Conservation (phyloP, 768 basidiomycete species). For the Leccinum longicurvipes region DNA sequence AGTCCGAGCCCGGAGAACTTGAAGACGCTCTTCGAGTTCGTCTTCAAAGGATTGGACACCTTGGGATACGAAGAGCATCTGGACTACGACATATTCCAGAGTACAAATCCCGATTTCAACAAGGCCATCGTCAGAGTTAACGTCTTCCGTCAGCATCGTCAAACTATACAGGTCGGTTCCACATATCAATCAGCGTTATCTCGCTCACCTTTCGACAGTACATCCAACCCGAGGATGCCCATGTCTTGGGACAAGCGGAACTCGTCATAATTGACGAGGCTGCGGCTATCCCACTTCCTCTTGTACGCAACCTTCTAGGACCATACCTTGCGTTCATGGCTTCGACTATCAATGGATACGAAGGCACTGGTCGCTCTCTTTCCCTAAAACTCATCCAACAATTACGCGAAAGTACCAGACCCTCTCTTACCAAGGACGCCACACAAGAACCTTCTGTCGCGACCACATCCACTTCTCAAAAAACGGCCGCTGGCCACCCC, state of each 20-base stretch:
- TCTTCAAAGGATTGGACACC: constrained; percentile 94
- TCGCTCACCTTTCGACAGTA: constrained; percentile 53
- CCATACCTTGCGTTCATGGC: constrained; percentile 98
- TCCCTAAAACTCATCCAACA: constrained; percentile 98
- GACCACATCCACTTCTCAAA: constrained; percentile 48
- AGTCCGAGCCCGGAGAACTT: constrained; percentile 97
- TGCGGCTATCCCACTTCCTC: constrained; percentile 94
- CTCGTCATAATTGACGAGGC: constrained; percentile 98
- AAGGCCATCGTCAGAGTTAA: constrained; percentile 96
- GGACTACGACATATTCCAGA: constrained; percentile 95
- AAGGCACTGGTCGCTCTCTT: constrained; percentile 97
- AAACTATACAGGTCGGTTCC: constrained; percentile 87
- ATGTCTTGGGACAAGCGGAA: constrained; percentile 96
- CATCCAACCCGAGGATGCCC: constrained; percentile 96
- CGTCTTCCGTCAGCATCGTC: constrained; percentile 87
- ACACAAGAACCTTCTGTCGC: constrained; percentile 37
- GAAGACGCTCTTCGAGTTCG: constrained; percentile 96
- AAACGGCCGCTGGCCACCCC: constrained; percentile 44
- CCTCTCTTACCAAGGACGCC: constrained; percentile 66
- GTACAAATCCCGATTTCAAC: constrained; percentile 91
- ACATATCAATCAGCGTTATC: background rate
- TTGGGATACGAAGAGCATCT: constrained; percentile 96
- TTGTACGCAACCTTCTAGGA: constrained; percentile 92
- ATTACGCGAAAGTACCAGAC: constrained; percentile 85
- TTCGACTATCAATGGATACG: constrained; percentile 99